Conservation (phyloP, 805 yeast genomes). For the Kodamaea restingae region DNA sequence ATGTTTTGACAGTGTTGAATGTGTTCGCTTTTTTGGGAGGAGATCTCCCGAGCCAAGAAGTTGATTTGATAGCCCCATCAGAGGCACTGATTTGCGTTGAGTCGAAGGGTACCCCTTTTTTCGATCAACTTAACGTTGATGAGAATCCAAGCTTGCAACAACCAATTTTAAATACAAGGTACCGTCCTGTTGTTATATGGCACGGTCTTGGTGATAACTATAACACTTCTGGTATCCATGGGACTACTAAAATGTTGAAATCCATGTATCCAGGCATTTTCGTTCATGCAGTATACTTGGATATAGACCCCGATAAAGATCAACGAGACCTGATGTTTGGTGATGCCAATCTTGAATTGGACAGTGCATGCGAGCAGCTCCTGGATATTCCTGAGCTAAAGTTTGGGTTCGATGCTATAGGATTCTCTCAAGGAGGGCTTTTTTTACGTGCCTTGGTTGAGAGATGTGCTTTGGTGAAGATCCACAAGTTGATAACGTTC, state of each 20-base stretch:
- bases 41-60: constrained; percentile 4
- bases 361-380: constrained; percentile 54
- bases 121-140: neutral
- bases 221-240: constrained; percentile 54
- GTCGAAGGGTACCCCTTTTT: neutral
- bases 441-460: constrained; percentile 66
- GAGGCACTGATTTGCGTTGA: neutral
- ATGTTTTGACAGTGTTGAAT: constrained; percentile 9
- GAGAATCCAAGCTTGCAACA: neutral
- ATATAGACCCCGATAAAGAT: constrained; percentile 48
- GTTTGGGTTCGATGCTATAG: constrained; percentile 66
- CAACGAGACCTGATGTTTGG: constrained; percentile 57
- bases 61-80: neutral
- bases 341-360: constrained; percentile 51
- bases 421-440: constrained; percentile 84
- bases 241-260: constrained; percentile 41
- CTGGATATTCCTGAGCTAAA: constrained; percentile 39
- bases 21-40: constrained; percentile 9
- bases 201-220: constrained; percentile 81
- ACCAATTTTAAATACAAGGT: neutral
- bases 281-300: constrained; percentile 52
- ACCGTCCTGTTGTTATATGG: constrained; percentile 65
- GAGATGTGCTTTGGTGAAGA: constrained; percentile 41
- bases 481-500: constrained; percentile 59
- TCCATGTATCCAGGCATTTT: constrained; percentile 46